Evolutionary conservation across 768 basidiomycete genomes (phyloP), one percentile per base, ranked within the genome.

Genomic region (Mycena galopus): DNA sequence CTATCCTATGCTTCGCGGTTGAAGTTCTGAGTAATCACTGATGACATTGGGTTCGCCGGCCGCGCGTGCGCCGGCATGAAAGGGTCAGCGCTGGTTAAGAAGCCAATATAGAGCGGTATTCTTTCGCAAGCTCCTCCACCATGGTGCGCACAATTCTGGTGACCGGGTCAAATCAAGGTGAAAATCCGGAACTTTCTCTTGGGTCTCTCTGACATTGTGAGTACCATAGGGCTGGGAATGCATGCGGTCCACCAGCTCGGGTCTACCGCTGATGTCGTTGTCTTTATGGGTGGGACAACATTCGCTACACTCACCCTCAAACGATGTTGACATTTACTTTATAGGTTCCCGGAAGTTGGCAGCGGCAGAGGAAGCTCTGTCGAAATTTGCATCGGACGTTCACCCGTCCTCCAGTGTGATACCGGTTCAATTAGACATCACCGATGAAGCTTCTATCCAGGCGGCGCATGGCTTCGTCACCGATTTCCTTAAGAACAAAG

Each of bases 301-400:
- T 37, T 37, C 35, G 6, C 12, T 3, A 39, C 14, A 39, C 39
- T 39, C 39, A 14, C 3, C 12, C 39, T 39, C 39, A 12, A 47
- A n/a, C n/a, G n/a, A n/a, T n/a, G n/a, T 47, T 47, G 17, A 47
- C 7, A 16, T 47, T 7, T n/a, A 7, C 14, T 47, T 4, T n/a
- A 8, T n/a, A 73, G 72, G 72, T 2, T 69, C 63, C 30, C 61
- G 72, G 4, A 73, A 69, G 16, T 1, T 73, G 2, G 35, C 62
- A 8, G 72, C 67, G 1, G 72, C 62, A 4, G 35, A 68, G n/a
- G 67, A 73, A 14, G 67, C 72, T 3, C 47, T 59, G 0, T 30
- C 51, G 1, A 60, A 39, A 21, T 69, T 73, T 39, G 21, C 55
- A 1, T 14, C 56, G 29, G 63, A 61, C 29, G 29, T 73, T 7